Percentiles rank a stretch among this genome's conserved stretches.
Conservation (phyloP, 345 rosid genomes). For the Schrenkiella parvula region DNA sequence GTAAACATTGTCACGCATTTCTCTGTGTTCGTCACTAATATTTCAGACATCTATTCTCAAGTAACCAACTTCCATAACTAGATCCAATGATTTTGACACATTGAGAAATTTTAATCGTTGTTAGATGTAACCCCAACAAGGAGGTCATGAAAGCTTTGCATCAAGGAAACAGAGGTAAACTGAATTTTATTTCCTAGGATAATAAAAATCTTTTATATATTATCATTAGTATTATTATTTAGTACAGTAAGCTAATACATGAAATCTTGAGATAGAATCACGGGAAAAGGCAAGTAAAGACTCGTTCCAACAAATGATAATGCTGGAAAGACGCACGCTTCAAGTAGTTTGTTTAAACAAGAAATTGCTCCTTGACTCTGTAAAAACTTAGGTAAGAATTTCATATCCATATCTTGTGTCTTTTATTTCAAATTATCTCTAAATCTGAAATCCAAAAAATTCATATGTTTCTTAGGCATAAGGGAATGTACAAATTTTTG, state of each 20-base stretch:
- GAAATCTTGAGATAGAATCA: constrained; percentile 19
- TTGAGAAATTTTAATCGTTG: constrained; percentile 5
- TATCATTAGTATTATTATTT: background rate
- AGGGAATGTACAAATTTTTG: background rate
- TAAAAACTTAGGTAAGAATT: constrained; percentile 20
- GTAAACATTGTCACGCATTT: constrained; percentile 10
- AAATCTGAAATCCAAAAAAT: background rate
- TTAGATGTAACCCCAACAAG: constrained; percentile 30
- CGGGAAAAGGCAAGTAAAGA: constrained; percentile 25
- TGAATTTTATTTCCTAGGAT: background rate
- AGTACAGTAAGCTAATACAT: background rate
- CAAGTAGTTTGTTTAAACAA: constrained; percentile 42
- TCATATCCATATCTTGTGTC: background rate
- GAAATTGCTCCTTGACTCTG: constrained; percentile 21
- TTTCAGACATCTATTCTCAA: background rate
- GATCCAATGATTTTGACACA: constrained; percentile 13
- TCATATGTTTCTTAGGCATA: background rate
- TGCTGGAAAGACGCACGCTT: constrained; percentile 47
- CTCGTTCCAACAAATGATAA: constrained; percentile 38
- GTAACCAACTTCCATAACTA: background rate
- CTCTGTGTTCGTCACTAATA: background rate
- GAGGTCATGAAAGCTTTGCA: constrained; percentile 27
- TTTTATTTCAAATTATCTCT: constrained; percentile 6
- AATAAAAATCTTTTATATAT: background rate
- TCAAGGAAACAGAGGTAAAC: constrained; percentile 25